Conservation (phyloP, 2,329 filamentous ascomycete genomes). For the Nigrospora sphaerica region DNA sequence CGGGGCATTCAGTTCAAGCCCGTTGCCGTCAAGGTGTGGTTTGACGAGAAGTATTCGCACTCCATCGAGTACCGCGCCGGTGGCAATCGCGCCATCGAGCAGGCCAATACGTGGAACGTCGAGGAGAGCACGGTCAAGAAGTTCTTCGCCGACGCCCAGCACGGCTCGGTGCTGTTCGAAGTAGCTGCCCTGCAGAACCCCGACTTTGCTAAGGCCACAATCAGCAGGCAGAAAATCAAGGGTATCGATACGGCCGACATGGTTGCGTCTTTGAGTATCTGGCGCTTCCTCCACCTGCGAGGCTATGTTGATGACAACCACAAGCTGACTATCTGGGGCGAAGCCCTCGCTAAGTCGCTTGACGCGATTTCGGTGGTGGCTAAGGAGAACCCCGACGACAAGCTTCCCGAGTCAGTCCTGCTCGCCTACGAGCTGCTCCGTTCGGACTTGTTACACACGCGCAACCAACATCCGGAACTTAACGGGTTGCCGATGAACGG, state of each 20-base stretch:
- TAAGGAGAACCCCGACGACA: slow-evolving; percentile 33
- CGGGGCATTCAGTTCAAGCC: slow-evolving; percentile 77
- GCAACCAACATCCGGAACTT: slow-evolving; percentile 48
- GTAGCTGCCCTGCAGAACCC: slow-evolving; percentile 62
- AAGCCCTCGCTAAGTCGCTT: slow-evolving; percentile 66
- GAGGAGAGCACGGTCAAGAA: slow-evolving; percentile 49
- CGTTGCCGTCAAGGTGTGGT: slow-evolving; percentile 78
- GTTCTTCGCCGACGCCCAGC: slow-evolving; percentile 33
- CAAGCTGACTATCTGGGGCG: slow-evolving; percentile 76
- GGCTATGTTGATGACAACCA: slow-evolving; percentile 78
- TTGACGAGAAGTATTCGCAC: slow-evolving; percentile 60
- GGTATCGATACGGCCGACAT: slow-evolving; percentile 62
- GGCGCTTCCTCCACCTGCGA: slow-evolving; percentile 83
- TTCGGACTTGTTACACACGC: slow-evolving; percentile 68
- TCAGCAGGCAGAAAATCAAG: slow-evolving; percentile 49
- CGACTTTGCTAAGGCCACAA: slow-evolving; percentile 63
- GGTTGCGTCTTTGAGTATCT: slow-evolving; percentile 65
- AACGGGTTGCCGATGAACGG: slow-evolving; percentile 49
- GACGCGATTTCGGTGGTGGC: slow-evolving; percentile 50
- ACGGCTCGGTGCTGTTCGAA: slow-evolving; percentile 48
- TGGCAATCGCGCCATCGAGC: slow-evolving; percentile 38
- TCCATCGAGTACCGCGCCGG: slow-evolving; percentile 56
- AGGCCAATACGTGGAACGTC: slow-evolving; percentile 63
- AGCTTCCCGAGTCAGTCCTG: slow-evolving; percentile 70
- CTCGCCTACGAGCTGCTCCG: slow-evolving; percentile 81